A percentile compares a stretch with the other conserved stretches of the same genome.
phyloP scores from a whole-genome alignment of 352 stramenopile genomes.

The Elongisporangium anandrum region DNA sequence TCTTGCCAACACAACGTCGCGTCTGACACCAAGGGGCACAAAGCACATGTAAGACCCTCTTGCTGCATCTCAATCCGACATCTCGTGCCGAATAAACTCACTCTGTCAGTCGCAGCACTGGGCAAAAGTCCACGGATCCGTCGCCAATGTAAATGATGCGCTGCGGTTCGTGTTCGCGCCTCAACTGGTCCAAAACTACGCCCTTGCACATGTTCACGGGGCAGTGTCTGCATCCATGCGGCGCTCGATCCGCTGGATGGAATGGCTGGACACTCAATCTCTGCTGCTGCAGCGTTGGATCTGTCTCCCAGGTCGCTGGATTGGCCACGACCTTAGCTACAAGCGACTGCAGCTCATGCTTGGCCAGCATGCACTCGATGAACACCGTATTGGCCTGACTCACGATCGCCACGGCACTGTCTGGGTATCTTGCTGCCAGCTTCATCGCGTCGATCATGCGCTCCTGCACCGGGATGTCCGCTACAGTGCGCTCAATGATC shows the following conservation, averaged over 20 bases:
- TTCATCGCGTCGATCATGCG: constrained; percentile 71
- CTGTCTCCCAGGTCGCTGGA: constrained; percentile 29
- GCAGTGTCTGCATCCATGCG: constrained; percentile 56
- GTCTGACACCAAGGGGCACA: not conserved
- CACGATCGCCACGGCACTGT: constrained; percentile 54
- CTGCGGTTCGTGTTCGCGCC: constrained; percentile 19
- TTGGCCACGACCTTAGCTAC: constrained; percentile 62
- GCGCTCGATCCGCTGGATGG: constrained; percentile 18
- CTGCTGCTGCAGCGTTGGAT: constrained; percentile 9
- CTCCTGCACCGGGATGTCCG: constrained; percentile 47
- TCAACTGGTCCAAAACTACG: constrained; percentile 53
- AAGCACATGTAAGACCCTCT: too few relatives aligned
- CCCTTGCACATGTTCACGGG: constrained; percentile 85
- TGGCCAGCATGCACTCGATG: constrained; percentile 68
- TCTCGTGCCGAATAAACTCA: constrained; percentile 19
- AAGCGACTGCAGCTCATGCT: constrained; percentile 20
- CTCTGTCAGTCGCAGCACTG: constrained; percentile 44
- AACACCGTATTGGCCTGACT: constrained; percentile 80
- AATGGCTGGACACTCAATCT: constrained; percentile 52
- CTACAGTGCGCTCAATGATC: constrained; percentile 40
- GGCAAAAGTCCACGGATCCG: constrained; percentile 67
- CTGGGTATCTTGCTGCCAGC: constrained; percentile 29
- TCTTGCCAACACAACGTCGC: constrained; percentile 62
- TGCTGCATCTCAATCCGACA: too few relatives aligned
- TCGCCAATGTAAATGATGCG: constrained; percentile 73